phyloP scores from a whole-genome alignment of 768 basidiomycete genomes.

The Termitomyces titanicus region DNA sequence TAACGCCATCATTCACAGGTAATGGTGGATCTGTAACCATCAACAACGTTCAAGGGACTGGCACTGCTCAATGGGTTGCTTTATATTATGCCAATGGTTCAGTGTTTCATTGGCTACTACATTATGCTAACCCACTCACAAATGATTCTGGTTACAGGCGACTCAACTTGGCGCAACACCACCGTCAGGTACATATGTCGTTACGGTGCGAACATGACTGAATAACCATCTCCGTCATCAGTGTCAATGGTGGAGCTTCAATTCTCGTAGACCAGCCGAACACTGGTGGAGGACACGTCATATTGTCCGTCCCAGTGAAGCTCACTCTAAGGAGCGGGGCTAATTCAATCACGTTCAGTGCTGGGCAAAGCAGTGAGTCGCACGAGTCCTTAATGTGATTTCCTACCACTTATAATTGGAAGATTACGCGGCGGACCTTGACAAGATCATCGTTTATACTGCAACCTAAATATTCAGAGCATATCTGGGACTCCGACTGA shows the following conservation, averaged over 20 bases:
- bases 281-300: constrained; percentile 49
- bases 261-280: constrained; percentile 55
- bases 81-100: constrained; percentile 56
- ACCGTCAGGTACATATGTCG: constrained; percentile 44
- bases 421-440: constrained; percentile 59
- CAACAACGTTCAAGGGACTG: constrained; percentile 52
- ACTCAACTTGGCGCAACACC: constrained; percentile 55
- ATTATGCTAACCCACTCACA: neutral
- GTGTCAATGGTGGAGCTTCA: constrained; percentile 54
- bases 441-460: constrained; percentile 59
- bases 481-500: neutral
- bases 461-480: constrained; percentile 21
- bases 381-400: neutral
- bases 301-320: constrained; percentile 55
- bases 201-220: neutral
- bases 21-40: constrained; percentile 56
- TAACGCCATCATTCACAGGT: constrained; percentile 26
- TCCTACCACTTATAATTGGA: neutral
- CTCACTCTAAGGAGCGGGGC: constrained; percentile 45
- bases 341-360: constrained; percentile 48
- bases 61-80: constrained; percentile 54
- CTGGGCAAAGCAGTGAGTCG: constrained; percentile 47
- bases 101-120: neutral
- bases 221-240: constrained; percentile 16
- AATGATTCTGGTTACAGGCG: constrained; percentile 26